phyloP scores from a whole-genome alignment of 176 grass and related monocot genomes.

The Zoysia pacifica region DNA sequence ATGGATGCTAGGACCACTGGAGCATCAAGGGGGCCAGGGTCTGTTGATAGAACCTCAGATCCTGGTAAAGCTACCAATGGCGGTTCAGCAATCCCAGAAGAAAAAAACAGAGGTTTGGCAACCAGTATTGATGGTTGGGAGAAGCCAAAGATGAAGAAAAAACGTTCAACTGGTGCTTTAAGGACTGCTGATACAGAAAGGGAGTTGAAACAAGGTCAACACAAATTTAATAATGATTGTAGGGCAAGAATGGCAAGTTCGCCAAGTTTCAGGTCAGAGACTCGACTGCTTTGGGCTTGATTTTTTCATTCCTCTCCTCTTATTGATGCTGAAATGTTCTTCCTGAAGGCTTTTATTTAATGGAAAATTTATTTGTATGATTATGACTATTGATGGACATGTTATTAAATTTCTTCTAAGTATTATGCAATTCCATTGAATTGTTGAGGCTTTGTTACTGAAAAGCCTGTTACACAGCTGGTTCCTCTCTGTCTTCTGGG shows the following conservation, averaged over 20 bases:
- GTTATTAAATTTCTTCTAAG: conserved; percentile 28
- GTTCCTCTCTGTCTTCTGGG: conserved; percentile 13
- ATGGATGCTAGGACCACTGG: conserved; percentile 68
- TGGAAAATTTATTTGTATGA: not conserved
- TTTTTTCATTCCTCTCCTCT: conserved; percentile 40
- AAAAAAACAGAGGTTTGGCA: conserved; percentile 63
- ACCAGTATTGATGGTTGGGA: conserved; percentile 75
- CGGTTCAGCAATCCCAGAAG: conserved; percentile 49
- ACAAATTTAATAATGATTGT: conserved; percentile 64
- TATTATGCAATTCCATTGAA: conserved; percentile 35
- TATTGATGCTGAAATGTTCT: conserved; percentile 42
- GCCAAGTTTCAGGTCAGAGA: conserved; percentile 70
- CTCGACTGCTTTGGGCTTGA: conserved; percentile 9
- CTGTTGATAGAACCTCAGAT: conserved; percentile 70
- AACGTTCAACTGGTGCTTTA: conserved; percentile 61
- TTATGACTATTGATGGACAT: conserved; percentile 6
- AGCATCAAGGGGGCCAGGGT: conserved; percentile 50
- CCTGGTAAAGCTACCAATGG: conserved; percentile 59
- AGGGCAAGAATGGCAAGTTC: conserved; percentile 54
- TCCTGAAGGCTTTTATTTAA: conserved; percentile 2
- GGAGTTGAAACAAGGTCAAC: conserved; percentile 70
- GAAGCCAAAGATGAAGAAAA: conserved; percentile 89
- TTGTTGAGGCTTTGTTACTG: conserved; percentile 33
- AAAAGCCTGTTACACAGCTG: not conserved
- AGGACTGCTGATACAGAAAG: conserved; percentile 60